Conservation (phyloP, 2,329 filamentous ascomycete species). For the Escovopsis sp. region DNA sequence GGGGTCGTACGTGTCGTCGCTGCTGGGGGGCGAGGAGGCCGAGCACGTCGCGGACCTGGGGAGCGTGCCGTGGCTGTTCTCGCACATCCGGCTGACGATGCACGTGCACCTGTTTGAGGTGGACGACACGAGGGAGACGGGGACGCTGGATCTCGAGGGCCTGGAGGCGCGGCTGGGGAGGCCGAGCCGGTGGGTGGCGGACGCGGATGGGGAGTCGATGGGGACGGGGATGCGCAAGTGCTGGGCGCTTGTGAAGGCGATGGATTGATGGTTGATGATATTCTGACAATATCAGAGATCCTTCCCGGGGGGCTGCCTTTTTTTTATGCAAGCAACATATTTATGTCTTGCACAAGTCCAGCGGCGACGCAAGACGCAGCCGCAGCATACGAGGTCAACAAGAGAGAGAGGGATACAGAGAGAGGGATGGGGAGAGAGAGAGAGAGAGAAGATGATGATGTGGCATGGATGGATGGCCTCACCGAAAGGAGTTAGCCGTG, state of each 20-base stretch:
- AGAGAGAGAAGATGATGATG: too few relatives aligned
- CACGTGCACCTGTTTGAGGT: constrained; percentile 38
- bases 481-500: too few relatives aligned
- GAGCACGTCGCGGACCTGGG: constrained; percentile 30
- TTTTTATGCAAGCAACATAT: too few relatives aligned
- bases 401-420: too few relatives aligned
- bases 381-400: too few relatives aligned
- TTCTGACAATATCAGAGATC: too few relatives aligned
- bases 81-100: constrained; percentile 42
- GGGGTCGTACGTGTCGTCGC: constrained; percentile 15
- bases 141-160: not conserved
- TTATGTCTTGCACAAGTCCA: too few relatives aligned
- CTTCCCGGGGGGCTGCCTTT: too few relatives aligned
- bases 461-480: too few relatives aligned
- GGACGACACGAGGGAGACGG: constrained; percentile 6
- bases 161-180: constrained; percentile 2
- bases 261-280: too few relatives aligned
- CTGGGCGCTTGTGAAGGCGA: constrained; percentile 33
- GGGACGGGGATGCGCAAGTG: constrained; percentile 45
- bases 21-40: constrained; percentile 10
- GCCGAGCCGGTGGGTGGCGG: constrained; percentile 24
- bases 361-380: too few relatives aligned
- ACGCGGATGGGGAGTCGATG: constrained; percentile 37
- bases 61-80: constrained; percentile 42
- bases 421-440: too few relatives aligned